Evolutionary conservation across 768 basidiomycete genomes (phyloP), one percentile per base, ranked within the genome.

Genomic region (Mrakia hoshinonis): DNA sequence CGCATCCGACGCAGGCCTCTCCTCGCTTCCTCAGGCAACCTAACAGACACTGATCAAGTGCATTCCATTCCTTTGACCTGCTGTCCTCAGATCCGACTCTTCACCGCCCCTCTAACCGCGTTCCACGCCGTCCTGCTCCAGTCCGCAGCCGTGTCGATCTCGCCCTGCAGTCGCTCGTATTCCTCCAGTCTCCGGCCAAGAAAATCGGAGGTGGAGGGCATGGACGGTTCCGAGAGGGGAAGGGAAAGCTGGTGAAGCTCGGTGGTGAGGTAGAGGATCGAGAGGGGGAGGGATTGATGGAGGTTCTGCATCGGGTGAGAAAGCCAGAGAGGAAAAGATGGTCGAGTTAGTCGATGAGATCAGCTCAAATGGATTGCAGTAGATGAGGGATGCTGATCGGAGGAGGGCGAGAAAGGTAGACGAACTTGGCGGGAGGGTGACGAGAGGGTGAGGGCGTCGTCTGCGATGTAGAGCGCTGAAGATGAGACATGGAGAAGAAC

Each of bases 191-290:
- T 34, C 20, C 69, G 47, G 1, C 36, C 24, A 34, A 70, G 61
- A 20, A 63, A 70, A 6, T 31, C 69, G 7, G n/a, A 39, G 15
- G 69, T 70, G 15, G 69, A 70, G 36, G 61, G 61, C 61, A 64
- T 63, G 4, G 62, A 64, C 1, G 69, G 38, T 12, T 51, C 13
- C 20, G 43, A 29, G 6, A 70, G 62, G 12, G 69, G 69, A 31
- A 70, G 61, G 12, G 69, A 63, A 15, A 70, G 62, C 49, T 70
- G 69, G 49, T 70, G 69, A 34, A 70, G 58, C 38, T 70, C 69
- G 9, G 69, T 54, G 26, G 69, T 48, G 49, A 61, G 58, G 69
- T 70, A 70, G 61, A 64, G 20, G 51, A 70, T 47, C 1, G 69
- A 70, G 13, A 70, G 69, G 24, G 69, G 69, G 24, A 70, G 39